Base-by-base conservation (phyloP, 2,329 filamentous ascomycete species). In the Nemania serpens region DNA sequence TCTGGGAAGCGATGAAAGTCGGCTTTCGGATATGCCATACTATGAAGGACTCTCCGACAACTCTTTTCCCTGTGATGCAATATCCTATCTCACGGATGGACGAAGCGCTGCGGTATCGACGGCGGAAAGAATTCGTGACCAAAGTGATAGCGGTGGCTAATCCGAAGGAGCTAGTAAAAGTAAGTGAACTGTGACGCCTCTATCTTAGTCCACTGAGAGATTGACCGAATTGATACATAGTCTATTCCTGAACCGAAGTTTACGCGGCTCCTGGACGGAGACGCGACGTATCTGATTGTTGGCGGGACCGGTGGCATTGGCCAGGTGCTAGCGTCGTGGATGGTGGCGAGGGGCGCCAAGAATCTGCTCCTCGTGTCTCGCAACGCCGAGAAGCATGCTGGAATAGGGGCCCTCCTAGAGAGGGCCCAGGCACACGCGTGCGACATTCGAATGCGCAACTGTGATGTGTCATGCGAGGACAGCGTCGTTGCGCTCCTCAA, bases 101-200 rank as follows among this genome's bases (percentile, higher is more conserved):
- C n/a, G 65, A 75, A 1, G 75, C 76, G 2, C 76, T 81, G 62
- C 68, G 75, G 1, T 5, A 74, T 80, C 72, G 75, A 77, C 55
- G 66, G 63, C 11, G 76, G 77, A 0, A 66, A 69, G 0, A 33
- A 50, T n/a, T n/a, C n/a, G n/a, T n/a, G n/a, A n/a, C n/a, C n/a
- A n/a, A n/a, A n/a, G n/a, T n/a, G n/a, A n/a, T n/a, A n/a, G n/a
- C n/a, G n/a, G n/a, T n/a, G n/a, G n/a, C n/a, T n/a, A n/a, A n/a
- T n/a, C n/a, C n/a, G n/a, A n/a, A n/a, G n/a, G n/a, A n/a, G n/a
- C n/a, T n/a, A n/a, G n/a, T n/a, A n/a, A n/a, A n/a, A n/a, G n/a
- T n/a, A n/a, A n/a, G n/a, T n/a, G n/a, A n/a, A n/a, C n/a, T n/a
- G n/a, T n/a, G n/a, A n/a, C n/a, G n/a, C n/a, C n/a, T n/a, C n/a